Percentiles rank a stretch among this genome's conserved stretches.
These are phyloP conservation scores for Phaeosphaeria sp. DNA, from an alignment of 2,329 filamentous ascomycete genomes.

Conservation along the genomic window DNA sequence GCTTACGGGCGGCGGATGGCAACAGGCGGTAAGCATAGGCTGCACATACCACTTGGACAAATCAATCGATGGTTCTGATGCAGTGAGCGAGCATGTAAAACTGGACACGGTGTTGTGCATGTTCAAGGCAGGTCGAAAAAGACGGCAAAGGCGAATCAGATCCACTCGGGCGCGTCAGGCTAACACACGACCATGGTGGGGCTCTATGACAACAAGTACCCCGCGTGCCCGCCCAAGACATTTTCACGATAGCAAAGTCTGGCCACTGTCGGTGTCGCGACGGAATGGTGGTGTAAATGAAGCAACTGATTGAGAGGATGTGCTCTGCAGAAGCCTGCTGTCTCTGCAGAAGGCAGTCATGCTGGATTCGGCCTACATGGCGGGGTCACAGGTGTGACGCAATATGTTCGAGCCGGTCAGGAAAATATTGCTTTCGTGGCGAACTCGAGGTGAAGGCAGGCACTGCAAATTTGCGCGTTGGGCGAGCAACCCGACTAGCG, in stretches of 20 bases:
- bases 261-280: conserved; percentile 1
- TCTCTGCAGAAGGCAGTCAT: neutral
- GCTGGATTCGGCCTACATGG: neutral
- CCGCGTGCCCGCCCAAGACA: conserved; percentile 22
- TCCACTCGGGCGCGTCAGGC: conserved; percentile 1
- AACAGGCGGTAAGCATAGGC: neutral
- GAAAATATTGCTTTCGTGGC: neutral
- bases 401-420: neutral
- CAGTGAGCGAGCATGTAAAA: conserved; percentile 9
- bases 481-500: conserved; percentile 9
- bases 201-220: conserved; percentile 20
- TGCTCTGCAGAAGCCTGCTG: too few relatives aligned
- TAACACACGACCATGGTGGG: conserved; percentile 15
- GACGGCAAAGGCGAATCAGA: conserved; percentile 9
- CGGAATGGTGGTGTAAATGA: neutral
- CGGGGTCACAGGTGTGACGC: neutral
- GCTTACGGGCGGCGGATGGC: neutral
- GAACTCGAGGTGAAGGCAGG: neutral
- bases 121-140: conserved; percentile 10
- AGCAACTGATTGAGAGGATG: neutral
- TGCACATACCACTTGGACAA: neutral
- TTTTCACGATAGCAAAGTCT: conserved; percentile 6
- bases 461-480: neutral
- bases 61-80: neutral
- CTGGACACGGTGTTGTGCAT: conserved; percentile 25